A percentile compares a stretch with the other conserved stretches of the same genome.
These are phyloP conservation scores for Colletotrichum spinosum DNA, from an alignment of 2,329 filamentous ascomycete genomes.

Conservation along the genomic window DNA sequence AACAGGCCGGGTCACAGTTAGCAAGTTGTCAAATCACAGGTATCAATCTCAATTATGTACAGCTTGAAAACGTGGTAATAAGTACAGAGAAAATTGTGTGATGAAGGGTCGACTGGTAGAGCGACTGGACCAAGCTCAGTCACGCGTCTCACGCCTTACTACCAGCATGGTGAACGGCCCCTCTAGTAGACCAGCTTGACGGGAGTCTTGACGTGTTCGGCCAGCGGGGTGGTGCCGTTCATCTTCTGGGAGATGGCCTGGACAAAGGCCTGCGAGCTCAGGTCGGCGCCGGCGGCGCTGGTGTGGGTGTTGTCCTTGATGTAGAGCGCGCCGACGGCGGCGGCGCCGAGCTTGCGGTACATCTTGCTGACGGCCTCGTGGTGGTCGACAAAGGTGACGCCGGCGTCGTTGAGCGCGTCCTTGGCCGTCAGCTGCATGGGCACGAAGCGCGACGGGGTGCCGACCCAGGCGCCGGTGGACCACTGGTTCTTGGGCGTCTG, in stretches of 20 bases:
- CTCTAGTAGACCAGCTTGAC: slow-evolving; percentile 34
- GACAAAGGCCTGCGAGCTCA: slow-evolving; percentile 65
- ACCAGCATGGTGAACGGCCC: not conserved
- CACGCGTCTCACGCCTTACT: not conserved
- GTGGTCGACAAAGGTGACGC: slow-evolving; percentile 69
- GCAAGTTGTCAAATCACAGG: too few relatives aligned
- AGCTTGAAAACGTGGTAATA: not conserved
- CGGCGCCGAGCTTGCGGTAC: slow-evolving; percentile 62
- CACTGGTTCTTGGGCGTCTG: slow-evolving; percentile 70
- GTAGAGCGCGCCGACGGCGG: slow-evolving; percentile 64
- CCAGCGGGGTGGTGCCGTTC: slow-evolving; percentile 44
- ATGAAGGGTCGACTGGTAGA: not conserved
- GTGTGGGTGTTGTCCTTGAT: slow-evolving; percentile 74
- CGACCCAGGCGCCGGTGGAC: slow-evolving; percentile 65
- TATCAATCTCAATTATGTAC: not conserved
- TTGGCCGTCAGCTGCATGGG: slow-evolving; percentile 57
- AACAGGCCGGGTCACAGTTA: too few relatives aligned
- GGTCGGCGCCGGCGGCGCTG: slow-evolving; percentile 63
- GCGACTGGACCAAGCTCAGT: not conserved
- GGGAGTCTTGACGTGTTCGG: slow-evolving; percentile 41
- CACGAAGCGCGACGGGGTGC: slow-evolving; percentile 64
- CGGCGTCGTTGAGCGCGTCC: slow-evolving; percentile 41
- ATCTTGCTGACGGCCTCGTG: slow-evolving; percentile 66
- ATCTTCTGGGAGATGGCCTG: slow-evolving; percentile 45
- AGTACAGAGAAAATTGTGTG: not conserved